Percentiles rank a stretch among this genome's conserved stretches.
phyloP scores from a whole-genome alignment of 257 asterid species.

The Solanum appendiculatum region DNA sequence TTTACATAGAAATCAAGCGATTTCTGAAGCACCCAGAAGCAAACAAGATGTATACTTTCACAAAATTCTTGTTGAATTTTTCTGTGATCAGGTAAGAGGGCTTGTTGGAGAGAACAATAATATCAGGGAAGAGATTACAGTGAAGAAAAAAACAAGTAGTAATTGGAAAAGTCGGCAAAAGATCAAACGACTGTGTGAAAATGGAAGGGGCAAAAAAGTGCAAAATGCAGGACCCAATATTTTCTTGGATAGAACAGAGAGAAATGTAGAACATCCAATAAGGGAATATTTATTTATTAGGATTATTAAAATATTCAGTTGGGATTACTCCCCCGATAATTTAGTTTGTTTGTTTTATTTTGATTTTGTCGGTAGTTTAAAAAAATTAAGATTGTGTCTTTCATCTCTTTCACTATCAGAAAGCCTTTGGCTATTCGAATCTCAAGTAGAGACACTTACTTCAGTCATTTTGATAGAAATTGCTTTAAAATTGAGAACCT shows the following conservation, averaged over 20 bases:
- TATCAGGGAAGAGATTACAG: not conserved
- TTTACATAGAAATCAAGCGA: not conserved
- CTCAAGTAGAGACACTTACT: not conserved
- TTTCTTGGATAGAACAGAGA: constrained; percentile 27
- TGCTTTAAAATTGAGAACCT: too few species aligned
- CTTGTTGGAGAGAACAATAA: not conserved
- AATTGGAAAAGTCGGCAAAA: constrained; percentile 9
- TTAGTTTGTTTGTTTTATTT: not conserved
- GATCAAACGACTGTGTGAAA: constrained; percentile 1
- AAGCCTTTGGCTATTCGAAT: not conserved
- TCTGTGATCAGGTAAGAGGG: not conserved
- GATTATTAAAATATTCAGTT: not conserved
- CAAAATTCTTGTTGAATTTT: not conserved
- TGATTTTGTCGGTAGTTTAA: not conserved
- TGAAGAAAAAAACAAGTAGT: not conserved
- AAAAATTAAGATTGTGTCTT: not conserved
- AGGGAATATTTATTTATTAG: not conserved
- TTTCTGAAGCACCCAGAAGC: not conserved
- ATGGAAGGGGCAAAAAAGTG: constrained; percentile 32
- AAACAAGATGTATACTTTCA: not conserved
- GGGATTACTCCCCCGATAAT: not conserved
- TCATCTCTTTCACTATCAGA: not conserved
- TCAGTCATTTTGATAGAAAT: too few species aligned
- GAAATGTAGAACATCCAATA: not conserved
- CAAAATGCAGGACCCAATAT: constrained; percentile 46